Evolutionary conservation across 441 rosid species (phyloP), one percentile per base, ranked within the genome.

Genomic region (Gossypium gossypioides): DNA sequence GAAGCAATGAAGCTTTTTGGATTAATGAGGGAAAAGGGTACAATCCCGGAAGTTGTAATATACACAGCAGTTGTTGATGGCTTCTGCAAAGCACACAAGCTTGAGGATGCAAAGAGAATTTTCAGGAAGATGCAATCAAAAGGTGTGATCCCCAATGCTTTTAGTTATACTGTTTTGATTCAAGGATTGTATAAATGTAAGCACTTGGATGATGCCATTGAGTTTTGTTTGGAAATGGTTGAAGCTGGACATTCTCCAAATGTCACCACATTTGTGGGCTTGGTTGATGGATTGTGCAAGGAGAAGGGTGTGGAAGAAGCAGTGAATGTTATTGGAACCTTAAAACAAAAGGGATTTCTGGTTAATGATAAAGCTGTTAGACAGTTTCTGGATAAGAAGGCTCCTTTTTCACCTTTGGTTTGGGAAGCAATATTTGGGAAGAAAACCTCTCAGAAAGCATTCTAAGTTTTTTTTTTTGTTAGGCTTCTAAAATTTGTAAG

Each of bases 31-130:
- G 92, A 95, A 74, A 91, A 84, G 74, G 96, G 97, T 63, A 84
- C 92, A 1, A 87, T 91, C 66, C 99, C 97, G 6, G 97, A 95
- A 65, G 91, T 91, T 52, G 95, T 92, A 65, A 76, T 95, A 69
- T 92, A 95, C 83, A 91, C 99, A 6, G 97, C 97, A 40, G 96
- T 92, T 19, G 95, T 91, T 48, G 97, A 95, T 62, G 96, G 93
- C 37, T 92, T 84, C 78, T 87, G 91, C 88, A 91, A 86, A 73
- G 93, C 96, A 13, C 95, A 83, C 21, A 87, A 89, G 76, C 71
- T 81, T 6, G 92, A 89, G 22, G 93, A 95, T 76, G 98, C 96
- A 18, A 86, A 81, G 82, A 83, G 93, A 79, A 82, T 91, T 75
- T 94, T 94, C 80, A 76, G 82, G 85, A 94, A 91, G 80, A 92